A percentile compares a stretch with the other conserved stretches of the same genome.
Conservation (phyloP, 495 filamentous ascomycete genomes). For the Aspergillus biplanus region DNA sequence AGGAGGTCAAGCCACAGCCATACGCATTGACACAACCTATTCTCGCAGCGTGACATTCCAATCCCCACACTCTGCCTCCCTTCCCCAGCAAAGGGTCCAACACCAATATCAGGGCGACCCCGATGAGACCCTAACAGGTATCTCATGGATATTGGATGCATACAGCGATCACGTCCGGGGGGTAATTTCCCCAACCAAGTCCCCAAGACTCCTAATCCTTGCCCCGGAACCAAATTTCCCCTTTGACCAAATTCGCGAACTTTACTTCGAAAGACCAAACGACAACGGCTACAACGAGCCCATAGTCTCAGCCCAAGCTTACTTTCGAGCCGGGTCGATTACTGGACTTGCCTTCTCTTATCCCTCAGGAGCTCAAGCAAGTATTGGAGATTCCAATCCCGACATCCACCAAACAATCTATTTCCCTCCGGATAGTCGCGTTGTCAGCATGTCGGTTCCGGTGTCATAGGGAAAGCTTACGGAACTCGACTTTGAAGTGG, state of each 20-base stretch:
- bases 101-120: conserved; percentile 9
- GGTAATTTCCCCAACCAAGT: conserved; percentile 13
- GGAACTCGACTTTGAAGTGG: conserved; percentile 16
- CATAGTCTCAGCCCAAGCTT: conserved; percentile 15
- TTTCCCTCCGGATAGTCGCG: conserved; percentile 7
- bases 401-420: conserved; percentile 7
- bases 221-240: conserved; percentile 13
- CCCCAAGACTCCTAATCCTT: conserved; percentile 4
- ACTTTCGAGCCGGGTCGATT: conserved; percentile 9
- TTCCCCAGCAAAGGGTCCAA: conserved; percentile 8
- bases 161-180: conserved; percentile 13
- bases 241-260: conserved; percentile 20
- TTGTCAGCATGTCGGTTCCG: conserved; percentile 14
- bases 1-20: conserved; percentile 13
- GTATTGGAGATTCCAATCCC: conserved; percentile 13
- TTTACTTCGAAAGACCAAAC: conserved; percentile 18
- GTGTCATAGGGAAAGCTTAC: conserved; percentile 2
- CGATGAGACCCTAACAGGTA: conserved; percentile 20
- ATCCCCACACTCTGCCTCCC: conserved; percentile 6
- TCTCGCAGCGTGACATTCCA: conserved; percentile 18
- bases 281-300: conserved; percentile 4
- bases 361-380: conserved; percentile 13
- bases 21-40: conserved; percentile 19
- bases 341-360: conserved; percentile 19
- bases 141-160: conserved; percentile 19